These are phyloP conservation scores for Pleurotus tuber-regium DNA, from an alignment of 768 basidiomycete genomes.

Conservation along the genomic window DNA sequence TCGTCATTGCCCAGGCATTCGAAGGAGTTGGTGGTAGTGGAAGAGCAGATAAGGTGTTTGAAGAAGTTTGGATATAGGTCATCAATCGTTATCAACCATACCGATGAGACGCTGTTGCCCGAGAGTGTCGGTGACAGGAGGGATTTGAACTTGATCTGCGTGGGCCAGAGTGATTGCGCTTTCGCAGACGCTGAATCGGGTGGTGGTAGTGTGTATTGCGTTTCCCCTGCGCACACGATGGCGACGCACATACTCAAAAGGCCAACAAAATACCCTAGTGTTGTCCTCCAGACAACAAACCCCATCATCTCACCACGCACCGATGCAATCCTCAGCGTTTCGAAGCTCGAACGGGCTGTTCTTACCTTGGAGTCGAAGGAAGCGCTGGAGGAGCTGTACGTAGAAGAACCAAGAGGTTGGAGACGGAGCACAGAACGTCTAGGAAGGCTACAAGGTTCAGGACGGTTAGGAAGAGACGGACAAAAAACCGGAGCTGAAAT, in stretches of 20 bases:
- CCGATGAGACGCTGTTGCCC: conserved; percentile 58
- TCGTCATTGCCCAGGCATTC: conserved; percentile 31
- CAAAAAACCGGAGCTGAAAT: conserved; percentile 41
- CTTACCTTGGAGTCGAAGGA: conserved; percentile 48
- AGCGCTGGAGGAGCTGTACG: conserved; percentile 46
- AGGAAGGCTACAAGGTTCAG: conserved; percentile 54
- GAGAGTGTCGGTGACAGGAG: conserved; percentile 45
- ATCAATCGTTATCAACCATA: conserved; percentile 70
- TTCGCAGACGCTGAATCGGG: conserved; percentile 1
- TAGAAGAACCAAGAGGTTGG: conserved; percentile 29
- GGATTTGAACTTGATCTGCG: conserved; percentile 55
- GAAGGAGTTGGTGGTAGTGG: conserved; percentile 28
- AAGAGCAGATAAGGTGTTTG: conserved; percentile 46
- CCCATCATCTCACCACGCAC: conserved; percentile 54
- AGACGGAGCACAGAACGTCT: conserved; percentile 34
- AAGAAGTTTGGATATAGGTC: conserved; percentile 50
- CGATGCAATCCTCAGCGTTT: conserved; percentile 50
- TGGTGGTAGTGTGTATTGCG: conserved; percentile 24
- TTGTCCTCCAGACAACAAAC: conserved; percentile 72
- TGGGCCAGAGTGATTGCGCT: neutral
- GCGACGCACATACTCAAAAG: conserved; percentile 60
- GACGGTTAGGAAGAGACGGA: conserved; percentile 19
- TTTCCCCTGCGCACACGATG: conserved; percentile 58
- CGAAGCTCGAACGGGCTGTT: conserved; percentile 63
- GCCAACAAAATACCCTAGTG: conserved; percentile 31